These are phyloP conservation scores for Stachybotrys elegans DNA, from an alignment of 2,329 filamentous ascomycete species.

Conservation along the genomic window DNA sequence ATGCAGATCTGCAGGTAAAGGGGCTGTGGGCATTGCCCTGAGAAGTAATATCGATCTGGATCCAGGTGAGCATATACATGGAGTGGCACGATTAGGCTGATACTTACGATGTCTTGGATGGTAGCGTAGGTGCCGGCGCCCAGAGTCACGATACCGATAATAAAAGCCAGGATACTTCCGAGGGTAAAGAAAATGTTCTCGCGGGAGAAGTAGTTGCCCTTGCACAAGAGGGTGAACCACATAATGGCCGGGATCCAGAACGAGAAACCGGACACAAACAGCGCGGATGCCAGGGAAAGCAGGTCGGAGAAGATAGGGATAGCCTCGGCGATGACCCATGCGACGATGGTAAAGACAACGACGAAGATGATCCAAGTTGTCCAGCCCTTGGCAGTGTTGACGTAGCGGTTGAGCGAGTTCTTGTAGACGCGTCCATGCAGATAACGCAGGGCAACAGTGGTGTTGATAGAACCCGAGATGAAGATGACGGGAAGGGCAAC, in stretches of 20 bases:
- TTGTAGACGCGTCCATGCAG: constrained; percentile 28
- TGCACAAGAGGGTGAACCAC: constrained; percentile 31
- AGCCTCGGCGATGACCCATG: constrained; percentile 63
- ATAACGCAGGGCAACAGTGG: constrained; percentile 27
- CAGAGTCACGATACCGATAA: constrained; percentile 18
- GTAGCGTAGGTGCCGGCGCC: constrained; percentile 20
- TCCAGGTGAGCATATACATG: not conserved
- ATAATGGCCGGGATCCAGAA: constrained; percentile 34
- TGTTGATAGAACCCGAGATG: constrained; percentile 61
- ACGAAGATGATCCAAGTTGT: constrained; percentile 52
- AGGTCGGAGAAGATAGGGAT: constrained; percentile 66
- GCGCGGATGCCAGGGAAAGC: constrained; percentile 39
- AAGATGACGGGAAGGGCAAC: constrained; percentile 31
- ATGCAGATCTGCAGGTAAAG: not conserved
- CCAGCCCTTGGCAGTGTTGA: constrained; percentile 33
- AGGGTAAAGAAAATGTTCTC: constrained; percentile 18
- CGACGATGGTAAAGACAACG: constrained; percentile 12
- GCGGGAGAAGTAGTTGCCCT: constrained; percentile 18
- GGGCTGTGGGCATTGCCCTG: not conserved
- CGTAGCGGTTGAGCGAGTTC: constrained; percentile 25
- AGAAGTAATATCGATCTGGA: not conserved
- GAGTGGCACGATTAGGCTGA: not conserved
- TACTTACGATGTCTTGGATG: constrained; percentile 20
- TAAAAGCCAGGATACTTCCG: constrained; percentile 17
- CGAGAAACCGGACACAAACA: constrained; percentile 14